phyloP scores from a whole-genome alignment of 352 stramenopile species.

The Pythium folliculosum region DNA sequence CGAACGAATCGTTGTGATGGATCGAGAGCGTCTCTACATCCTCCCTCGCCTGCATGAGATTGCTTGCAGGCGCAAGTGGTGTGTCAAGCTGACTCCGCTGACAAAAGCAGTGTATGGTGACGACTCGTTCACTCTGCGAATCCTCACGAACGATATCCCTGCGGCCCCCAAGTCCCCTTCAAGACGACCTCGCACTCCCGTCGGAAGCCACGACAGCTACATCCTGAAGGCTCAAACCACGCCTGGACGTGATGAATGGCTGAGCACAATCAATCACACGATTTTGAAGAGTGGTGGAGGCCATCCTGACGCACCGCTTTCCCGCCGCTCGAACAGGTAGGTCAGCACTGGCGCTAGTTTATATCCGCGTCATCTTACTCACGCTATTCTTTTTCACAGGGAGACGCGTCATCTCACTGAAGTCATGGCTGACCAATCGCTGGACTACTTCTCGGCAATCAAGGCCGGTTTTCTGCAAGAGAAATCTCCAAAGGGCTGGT shows the following conservation, averaged over 20 bases:
- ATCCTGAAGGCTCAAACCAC: constrained; percentile 70
- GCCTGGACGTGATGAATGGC: constrained; percentile 67
- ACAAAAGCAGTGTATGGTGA: constrained; percentile 73
- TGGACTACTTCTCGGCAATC: constrained; percentile 83
- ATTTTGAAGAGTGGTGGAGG: constrained; percentile 34
- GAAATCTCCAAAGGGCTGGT: constrained; percentile 74
- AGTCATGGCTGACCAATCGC: constrained; percentile 51
- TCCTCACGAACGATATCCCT: constrained; percentile 47
- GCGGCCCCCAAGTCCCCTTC: constrained; percentile 30
- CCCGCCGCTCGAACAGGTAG: constrained; percentile 16
- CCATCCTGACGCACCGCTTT: constrained; percentile 20
- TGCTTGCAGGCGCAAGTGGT: constrained; percentile 71
- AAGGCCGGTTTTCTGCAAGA: constrained; percentile 78
- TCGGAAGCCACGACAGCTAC: constrained; percentile 34
- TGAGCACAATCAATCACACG: constrained; percentile 56
- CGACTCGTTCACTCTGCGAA: constrained; percentile 80
- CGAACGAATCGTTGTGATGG: constrained; percentile 74
- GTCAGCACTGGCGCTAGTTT: background rate
- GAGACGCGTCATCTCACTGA: constrained; percentile 40
- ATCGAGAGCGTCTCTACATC: constrained; percentile 70
- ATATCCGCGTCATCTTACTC: background rate
- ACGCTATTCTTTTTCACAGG: background rate
- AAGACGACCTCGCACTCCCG: constrained; percentile 29
- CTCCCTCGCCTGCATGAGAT: constrained; percentile 64
- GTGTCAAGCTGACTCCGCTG: constrained; percentile 47